Conservation (phyloP, 257 asterid genomes). For the Haberlea rhodopensis region DNA sequence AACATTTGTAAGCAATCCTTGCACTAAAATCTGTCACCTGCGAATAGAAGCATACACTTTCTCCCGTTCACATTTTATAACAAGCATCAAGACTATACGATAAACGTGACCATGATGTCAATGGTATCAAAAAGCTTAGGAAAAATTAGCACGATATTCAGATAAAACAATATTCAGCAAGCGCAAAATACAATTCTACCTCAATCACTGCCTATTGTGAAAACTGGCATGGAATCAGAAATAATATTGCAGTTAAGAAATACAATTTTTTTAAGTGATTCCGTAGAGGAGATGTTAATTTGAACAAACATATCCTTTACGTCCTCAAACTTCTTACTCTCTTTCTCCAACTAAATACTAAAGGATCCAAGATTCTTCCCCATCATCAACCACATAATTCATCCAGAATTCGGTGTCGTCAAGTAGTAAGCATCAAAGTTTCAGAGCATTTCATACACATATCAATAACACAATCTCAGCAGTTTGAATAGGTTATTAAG, state of each 20-base stretch:
- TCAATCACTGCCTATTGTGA: background rate
- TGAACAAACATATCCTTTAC: background rate
- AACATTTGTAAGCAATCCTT: conserved; percentile 12
- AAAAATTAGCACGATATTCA: conserved; percentile 3
- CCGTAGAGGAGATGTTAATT: background rate
- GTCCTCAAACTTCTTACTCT: background rate
- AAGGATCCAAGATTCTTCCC: conserved; percentile 14
- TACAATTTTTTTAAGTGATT: background rate
- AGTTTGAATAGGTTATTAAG: background rate
- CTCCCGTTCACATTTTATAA: conserved; percentile 13
- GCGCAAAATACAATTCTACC: background rate
- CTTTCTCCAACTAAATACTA: conserved; percentile 5
- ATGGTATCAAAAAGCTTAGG: conserved; percentile 4
- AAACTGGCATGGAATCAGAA: background rate
- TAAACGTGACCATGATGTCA: background rate
- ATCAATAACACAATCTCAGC: conserved; percentile 8
- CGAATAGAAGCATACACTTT: background rate
- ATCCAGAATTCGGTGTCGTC: conserved; percentile 11
- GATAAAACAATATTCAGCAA: conserved; percentile 13
- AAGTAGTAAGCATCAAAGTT: conserved; percentile 1
- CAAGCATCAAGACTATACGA: conserved; percentile 13
- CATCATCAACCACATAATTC: conserved; percentile 2
- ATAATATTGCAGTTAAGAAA: background rate
- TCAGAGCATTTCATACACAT: background rate
- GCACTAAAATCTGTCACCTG: conserved; percentile 6